phyloP scores from a whole-genome alignment of 441 rosid genomes.

The Populus hybrid region DNA sequence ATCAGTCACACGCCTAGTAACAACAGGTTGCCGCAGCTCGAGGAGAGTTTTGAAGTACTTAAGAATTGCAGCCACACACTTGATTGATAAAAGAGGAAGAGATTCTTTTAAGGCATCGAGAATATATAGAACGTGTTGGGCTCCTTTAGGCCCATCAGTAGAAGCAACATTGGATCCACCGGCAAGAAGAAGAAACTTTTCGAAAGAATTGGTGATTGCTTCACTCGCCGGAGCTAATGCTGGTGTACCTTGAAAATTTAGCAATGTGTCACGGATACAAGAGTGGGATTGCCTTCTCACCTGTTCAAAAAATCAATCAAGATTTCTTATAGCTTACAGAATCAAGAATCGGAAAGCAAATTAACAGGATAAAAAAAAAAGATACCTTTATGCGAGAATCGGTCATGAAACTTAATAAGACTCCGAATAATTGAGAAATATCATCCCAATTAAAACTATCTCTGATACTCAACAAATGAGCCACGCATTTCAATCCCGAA shows the following conservation, averaged over 20 bases:
- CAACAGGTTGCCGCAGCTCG: conserved; percentile 52
- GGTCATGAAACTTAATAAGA: conserved; percentile 40
- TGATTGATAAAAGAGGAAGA: conserved; percentile 65
- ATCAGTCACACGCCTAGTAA: conserved; percentile 72
- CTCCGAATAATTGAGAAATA: conserved; percentile 39
- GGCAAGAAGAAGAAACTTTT: conserved; percentile 67
- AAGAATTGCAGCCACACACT: conserved; percentile 47
- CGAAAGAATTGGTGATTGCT: conserved; percentile 51
- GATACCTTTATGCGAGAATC: conserved; percentile 66
- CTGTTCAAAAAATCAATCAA: conserved; percentile 29
- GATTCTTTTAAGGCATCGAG: conserved; percentile 73
- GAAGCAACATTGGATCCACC: conserved; percentile 51
- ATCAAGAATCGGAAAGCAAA: background rate
- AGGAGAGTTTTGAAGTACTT: conserved; percentile 64
- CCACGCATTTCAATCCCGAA: conserved; percentile 63
- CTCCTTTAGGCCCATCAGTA: conserved; percentile 61
- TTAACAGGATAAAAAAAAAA: background rate
- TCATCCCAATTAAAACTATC: conserved; percentile 47
- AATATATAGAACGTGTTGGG: conserved; percentile 64
- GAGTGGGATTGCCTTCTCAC: conserved; percentile 69
- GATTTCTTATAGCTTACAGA: background rate
- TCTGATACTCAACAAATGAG: conserved; percentile 44
- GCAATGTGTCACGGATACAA: conserved; percentile 57
- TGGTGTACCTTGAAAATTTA: conserved; percentile 52
- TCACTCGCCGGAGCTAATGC: conserved; percentile 59